Conservation (phyloP, 768 basidiomycete genomes). For the Pulveroboletus ravenelii region DNA sequence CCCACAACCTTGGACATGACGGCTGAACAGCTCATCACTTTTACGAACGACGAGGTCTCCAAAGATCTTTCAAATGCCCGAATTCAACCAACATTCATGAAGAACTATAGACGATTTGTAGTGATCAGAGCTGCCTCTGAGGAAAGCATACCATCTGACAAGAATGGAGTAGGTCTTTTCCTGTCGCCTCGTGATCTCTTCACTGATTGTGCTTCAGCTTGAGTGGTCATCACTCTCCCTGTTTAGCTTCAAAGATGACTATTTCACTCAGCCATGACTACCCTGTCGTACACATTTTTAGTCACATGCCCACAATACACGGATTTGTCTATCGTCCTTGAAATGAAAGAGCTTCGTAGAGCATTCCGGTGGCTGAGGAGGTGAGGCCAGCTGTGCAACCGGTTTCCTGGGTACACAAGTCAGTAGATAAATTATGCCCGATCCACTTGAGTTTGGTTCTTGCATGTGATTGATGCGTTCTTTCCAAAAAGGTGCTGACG, state of each 20-base stretch:
- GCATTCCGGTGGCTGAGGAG: not conserved
- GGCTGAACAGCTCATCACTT: constrained; percentile 30
- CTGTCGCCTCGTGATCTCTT: not conserved
- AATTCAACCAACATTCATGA: constrained; percentile 58
- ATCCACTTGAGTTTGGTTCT: not conserved
- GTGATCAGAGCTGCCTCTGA: constrained; percentile 44
- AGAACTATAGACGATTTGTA: constrained; percentile 60
- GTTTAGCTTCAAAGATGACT: constrained; percentile 62
- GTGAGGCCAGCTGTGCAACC: no score
- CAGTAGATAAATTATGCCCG: not conserved
- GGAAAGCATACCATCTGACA: constrained; percentile 21
- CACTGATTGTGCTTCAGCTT: constrained; percentile 36
- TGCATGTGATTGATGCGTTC: constrained; percentile 26
- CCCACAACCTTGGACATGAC: constrained; percentile 33
- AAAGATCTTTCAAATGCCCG: constrained; percentile 52
- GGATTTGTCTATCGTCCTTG: not conserved
- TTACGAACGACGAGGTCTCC: constrained; percentile 44
- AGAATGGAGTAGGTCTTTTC: constrained; percentile 42
- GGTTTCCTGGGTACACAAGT: not conserved
- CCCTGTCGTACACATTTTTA: not conserved
- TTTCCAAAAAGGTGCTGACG: not conserved
- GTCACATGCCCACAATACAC: not conserved
- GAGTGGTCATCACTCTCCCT: constrained; percentile 46
- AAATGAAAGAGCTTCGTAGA: not conserved
- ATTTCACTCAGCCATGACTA: constrained; percentile 26